Evolutionary conservation across 2,329 filamentous ascomycete species (phyloP), one percentile per base, ranked within the genome.

Genomic region (Whalleya microplaca): DNA sequence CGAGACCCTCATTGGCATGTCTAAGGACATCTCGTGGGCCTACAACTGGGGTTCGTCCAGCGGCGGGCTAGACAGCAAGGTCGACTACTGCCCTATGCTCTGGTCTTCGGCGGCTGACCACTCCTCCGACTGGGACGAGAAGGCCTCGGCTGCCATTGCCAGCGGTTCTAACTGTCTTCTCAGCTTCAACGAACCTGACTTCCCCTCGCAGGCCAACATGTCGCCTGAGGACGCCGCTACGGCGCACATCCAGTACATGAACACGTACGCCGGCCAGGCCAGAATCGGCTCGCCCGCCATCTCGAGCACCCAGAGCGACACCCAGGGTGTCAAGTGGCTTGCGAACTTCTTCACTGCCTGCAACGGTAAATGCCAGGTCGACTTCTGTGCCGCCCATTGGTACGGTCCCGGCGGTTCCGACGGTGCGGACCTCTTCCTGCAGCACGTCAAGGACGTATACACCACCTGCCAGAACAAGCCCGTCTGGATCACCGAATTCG

Each of bases 111-210:
- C 64, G 12, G 53, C 67, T 9, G 71, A 73, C 12, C 78, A 82
- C 71, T 78, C 78, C 53, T 53, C 64, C 51, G 69, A 67, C 65
- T 91, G 87, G 85, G 64, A 67, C 29, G 45, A 58, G 14, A 78
- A 81, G 59, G 85, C 80, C 45, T 70, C 79, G 51, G 69, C 72
- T 16, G 83, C 84, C 59, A 80, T 89, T 59, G 64, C 71, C 48
- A 70, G 70, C 12, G 87, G 87, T 53, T 75, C 81, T 62, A 81
- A 78, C 60, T 77, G 80, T 65, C 72, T 90, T 53, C 80, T 90
- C 68, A 80, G 80, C 71, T 90, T 89, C 82, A 91, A 91, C 80
- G 88, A 91, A 79, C 85, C 85, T 45, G 88, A 91, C 72, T 80
- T 81, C 60, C 63, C 64, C 12, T 69, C 69, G n/a, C 87, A 90